A percentile compares a stretch with the other conserved stretches of the same genome.
phyloP scores from a whole-genome alignment of 2,329 filamentous ascomycete species.

The Graphium sp. region DNA sequence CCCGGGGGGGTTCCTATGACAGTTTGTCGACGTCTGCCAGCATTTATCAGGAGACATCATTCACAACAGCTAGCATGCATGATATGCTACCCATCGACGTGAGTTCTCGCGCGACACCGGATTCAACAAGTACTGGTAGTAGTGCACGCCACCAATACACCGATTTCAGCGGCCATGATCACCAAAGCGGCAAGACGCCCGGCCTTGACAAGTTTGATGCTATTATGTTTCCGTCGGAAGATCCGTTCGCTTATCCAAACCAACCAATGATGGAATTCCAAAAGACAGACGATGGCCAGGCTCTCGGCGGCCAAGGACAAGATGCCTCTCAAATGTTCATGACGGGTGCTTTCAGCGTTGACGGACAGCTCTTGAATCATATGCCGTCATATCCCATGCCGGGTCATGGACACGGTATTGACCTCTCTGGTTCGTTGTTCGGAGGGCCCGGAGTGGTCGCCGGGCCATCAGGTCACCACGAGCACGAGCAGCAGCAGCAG shows the following conservation, averaged over 20 bases:
- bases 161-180: slow-evolving; percentile 2
- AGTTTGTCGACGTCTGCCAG: slow-evolving; percentile 12
- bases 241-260: slow-evolving; percentile 67
- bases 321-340: slow-evolving; percentile 29
- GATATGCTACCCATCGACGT: slow-evolving; percentile 29
- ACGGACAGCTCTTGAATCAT: slow-evolving; percentile 56
- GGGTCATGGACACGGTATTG: not conserved
- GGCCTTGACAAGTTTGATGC: slow-evolving; percentile 54
- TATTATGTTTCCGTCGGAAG: slow-evolving; percentile 66
- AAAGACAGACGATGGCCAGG: slow-evolving; percentile 14
- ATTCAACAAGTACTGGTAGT: slow-evolving; percentile 22
- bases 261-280: slow-evolving; percentile 49
- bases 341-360: slow-evolving; percentile 41
- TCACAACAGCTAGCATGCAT: slow-evolving; percentile 14
- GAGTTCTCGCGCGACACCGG: slow-evolving; percentile 21
- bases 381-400: slow-evolving; percentile 43
- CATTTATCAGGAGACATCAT: slow-evolving; percentile 10
- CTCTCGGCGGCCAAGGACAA: slow-evolving; percentile 10
- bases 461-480: not conserved
- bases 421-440: too few species aligned
- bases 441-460: not conserved
- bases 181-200: slow-evolving; percentile 12
- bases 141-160: slow-evolving; percentile 16
- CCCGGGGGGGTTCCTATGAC: slow-evolving; percentile 16
- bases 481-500: slow-evolving; percentile 13